These are phyloP conservation scores for Phaeotremella fagi DNA, from an alignment of 768 basidiomycete genomes.

Conservation along the genomic window DNA sequence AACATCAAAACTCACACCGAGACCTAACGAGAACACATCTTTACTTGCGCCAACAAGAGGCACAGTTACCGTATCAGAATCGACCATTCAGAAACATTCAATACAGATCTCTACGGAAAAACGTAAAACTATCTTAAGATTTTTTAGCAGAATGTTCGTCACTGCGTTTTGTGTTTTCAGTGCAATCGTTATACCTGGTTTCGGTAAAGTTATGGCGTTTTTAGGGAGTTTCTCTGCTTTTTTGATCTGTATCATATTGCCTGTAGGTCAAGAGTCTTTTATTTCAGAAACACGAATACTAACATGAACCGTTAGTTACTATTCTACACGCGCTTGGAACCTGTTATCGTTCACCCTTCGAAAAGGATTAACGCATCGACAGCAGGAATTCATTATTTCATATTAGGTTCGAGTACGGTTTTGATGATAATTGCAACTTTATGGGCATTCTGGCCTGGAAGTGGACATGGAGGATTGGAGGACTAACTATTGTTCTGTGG, in stretches of 20 bases:
- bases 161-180: constrained; percentile 61
- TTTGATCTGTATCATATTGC: constrained; percentile 69
- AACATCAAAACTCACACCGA: neutral
- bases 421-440: constrained; percentile 78
- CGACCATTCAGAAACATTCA: neutral
- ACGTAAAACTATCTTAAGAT: constrained; percentile 29
- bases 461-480: constrained; percentile 16
- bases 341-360: constrained; percentile 7
- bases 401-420: constrained; percentile 56
- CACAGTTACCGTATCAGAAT: neutral
- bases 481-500: neutral
- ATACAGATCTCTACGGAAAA: neutral
- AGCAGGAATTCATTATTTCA: constrained; percentile 53
- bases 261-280: no score
- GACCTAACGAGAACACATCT: no score
- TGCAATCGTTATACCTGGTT: constrained; percentile 73
- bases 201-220: constrained; percentile 72
- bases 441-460: constrained; percentile 56
- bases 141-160: constrained; percentile 59
- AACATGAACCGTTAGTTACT: no score
- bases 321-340: constrained; percentile 36
- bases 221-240: constrained; percentile 83
- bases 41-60: neutral
- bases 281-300: no score
- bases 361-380: neutral